phyloP scores from a whole-genome alignment of 805 yeast genomes.

The Starmerella lactis-condensi region DNA sequence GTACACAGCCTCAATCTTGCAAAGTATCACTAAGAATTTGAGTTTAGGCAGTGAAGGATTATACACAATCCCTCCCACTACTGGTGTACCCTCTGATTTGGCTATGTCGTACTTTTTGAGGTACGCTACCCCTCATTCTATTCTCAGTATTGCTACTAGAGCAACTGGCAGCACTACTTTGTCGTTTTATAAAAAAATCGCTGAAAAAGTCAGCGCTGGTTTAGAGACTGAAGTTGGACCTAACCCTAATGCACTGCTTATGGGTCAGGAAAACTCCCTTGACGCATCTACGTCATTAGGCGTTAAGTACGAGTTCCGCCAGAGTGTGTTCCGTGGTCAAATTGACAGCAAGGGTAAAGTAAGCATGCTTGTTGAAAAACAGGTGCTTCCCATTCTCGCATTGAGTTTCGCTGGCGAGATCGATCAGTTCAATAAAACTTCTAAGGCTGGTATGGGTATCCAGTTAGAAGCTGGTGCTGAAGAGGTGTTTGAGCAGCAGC shows the following conservation, averaged over 20 bases:
- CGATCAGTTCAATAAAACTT: constrained; percentile 63
- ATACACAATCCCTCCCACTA: constrained; percentile 38
- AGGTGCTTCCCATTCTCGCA: constrained; percentile 79
- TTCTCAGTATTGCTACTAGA: constrained; percentile 80
- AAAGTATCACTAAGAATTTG: constrained; percentile 65
- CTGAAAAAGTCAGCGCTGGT: constrained; percentile 89
- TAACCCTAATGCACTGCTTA: constrained; percentile 59
- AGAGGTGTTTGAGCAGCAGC: constrained; percentile 50
- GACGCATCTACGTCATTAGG: constrained; percentile 90
- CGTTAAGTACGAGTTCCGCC: constrained; percentile 95
- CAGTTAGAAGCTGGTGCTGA: constrained; percentile 93
- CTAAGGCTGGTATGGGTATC: constrained; percentile 80
- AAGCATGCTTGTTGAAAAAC: constrained; percentile 75
- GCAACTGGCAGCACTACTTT: constrained; percentile 81
- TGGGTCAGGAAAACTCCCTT: constrained; percentile 63
- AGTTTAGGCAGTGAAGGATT: constrained; percentile 84
- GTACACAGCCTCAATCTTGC: constrained; percentile 76
- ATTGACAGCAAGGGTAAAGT: constrained; percentile 82
- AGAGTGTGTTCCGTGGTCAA: constrained; percentile 88
- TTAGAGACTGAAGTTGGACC: constrained; percentile 40
- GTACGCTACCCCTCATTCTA: constrained; percentile 76
- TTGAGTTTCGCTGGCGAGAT: constrained; percentile 80
- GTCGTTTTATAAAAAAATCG: constrained; percentile 84
- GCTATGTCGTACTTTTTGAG: constrained; percentile 80
- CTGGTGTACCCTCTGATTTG: constrained; percentile 59